Conservation (phyloP, 306 rosid species). For the Lablab purpureus region DNA sequence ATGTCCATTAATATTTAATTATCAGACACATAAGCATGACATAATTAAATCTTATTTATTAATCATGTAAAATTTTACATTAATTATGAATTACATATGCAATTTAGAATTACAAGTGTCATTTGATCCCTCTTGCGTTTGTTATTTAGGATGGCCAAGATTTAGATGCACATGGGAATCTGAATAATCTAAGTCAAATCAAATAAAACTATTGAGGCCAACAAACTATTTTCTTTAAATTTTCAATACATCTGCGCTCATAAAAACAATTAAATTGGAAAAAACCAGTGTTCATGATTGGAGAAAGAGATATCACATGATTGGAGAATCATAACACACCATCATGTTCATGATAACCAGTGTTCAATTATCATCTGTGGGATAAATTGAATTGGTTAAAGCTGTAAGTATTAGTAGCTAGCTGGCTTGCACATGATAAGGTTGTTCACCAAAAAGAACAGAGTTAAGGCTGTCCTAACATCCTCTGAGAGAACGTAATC, state of each 20-base stretch:
- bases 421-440: not conserved
- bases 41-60: not conserved
- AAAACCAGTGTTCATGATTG: too few relatives aligned
- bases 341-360: not conserved
- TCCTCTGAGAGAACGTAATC: not conserved
- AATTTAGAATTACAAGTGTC: not conserved
- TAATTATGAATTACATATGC: not conserved
- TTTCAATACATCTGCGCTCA: not conserved
- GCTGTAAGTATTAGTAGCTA: not conserved
- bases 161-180: not conserved
- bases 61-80: not conserved
- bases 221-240: not conserved
- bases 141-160: not conserved
- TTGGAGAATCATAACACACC: slow-evolving; percentile 18
- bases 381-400: not conserved
- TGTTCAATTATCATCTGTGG: not conserved
- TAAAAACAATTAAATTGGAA: not conserved
- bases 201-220: not conserved
- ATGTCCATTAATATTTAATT: not conserved
- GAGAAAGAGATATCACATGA: slow-evolving; percentile 25
- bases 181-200: not conserved
- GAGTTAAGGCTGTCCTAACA: slow-evolving; percentile 10
- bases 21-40: not conserved
- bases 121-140: not conserved
- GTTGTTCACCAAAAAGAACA: not conserved